Base-by-base conservation (phyloP, 257 asterid species). In the Striga asiatica region DNA sequence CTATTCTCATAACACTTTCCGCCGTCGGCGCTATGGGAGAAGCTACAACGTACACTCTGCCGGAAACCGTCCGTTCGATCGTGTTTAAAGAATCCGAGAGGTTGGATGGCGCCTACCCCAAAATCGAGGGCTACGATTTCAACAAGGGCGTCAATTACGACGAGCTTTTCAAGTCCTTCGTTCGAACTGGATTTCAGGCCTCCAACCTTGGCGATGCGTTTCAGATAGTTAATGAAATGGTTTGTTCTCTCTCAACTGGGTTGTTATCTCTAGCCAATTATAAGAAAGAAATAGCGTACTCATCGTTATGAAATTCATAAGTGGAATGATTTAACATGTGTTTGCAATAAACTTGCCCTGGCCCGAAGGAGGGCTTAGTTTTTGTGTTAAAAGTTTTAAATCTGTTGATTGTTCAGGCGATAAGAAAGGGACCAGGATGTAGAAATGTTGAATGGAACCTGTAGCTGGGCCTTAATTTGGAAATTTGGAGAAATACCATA, bases 151-250 rank as follows among this genome's bases (percentile, higher is more conserved):
- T 87, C 47, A 66, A 91, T 65, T 84, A 75, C 54, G 71, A 37
- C 11, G 80, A 82, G 58, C 77, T 91, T 29, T 72, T 91, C 65
- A 78, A 75, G 60, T 91, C 97, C 9, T 58, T 91, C 83, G 60
- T 72, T 24, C 75, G 78, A 34, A 84, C 97, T 47, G 98, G 98
- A 31, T 91, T 87, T 65, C 98, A 87, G 66, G 98, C 96, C 34
- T 81, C 96, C 69, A 84, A 91, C 67, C 94, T 91, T 2, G 97
- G 96, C 17, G 98, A 91, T 19, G 98, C 98, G 43, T 84, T 91
- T 67, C 72, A 67, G 31, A 55, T 91, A 5, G 85, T 84, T 31
- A 91, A 91, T 47, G 73, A 86, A 71, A 91, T 91, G 96, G 98
- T 89, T 35, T 39, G 76, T 61, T 43, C 42, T n/a, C n/a, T n/a